These are phyloP conservation scores for Mycena metata DNA, from an alignment of 768 basidiomycete species.

Conservation along the genomic window DNA sequence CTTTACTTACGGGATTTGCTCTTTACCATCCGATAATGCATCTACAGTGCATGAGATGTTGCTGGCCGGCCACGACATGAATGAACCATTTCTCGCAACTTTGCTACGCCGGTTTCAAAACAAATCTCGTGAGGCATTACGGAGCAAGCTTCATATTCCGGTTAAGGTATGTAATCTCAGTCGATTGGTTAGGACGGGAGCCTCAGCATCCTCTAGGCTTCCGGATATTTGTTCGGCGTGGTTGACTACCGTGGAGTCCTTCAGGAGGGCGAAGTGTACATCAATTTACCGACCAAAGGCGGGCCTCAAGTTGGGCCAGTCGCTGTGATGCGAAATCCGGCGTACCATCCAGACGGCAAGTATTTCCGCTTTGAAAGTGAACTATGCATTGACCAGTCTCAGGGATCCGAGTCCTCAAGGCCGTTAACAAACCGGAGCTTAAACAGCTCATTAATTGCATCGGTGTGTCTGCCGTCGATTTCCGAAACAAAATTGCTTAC, in stretches of 20 bases:
- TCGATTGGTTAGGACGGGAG: background rate
- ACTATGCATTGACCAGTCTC: too few relatives aligned
- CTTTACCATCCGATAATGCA: background rate
- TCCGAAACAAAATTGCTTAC: background rate
- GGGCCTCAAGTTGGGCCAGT: slow-evolving; percentile 35
- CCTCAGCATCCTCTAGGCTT: background rate
- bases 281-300: slow-evolving; percentile 36
- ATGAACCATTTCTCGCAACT: slow-evolving; percentile 38
- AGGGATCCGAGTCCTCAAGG: slow-evolving; percentile 40
- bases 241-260: slow-evolving; percentile 38
- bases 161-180: slow-evolving; percentile 28
- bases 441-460: slow-evolving; percentile 38
- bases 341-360: slow-evolving; percentile 36
- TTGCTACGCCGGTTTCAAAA: slow-evolving; percentile 35
- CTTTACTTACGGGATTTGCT: too few relatives aligned
- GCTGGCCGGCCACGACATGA: slow-evolving; percentile 38
- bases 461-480: slow-evolving; percentile 15
- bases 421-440: slow-evolving; percentile 33
- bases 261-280: slow-evolving; percentile 39
- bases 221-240: slow-evolving; percentile 37
- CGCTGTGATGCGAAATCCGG: slow-evolving; percentile 37
- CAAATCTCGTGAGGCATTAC: slow-evolving; percentile 26
- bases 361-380: background rate
- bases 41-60: slow-evolving; percentile 39
- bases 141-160: slow-evolving; percentile 38